Evolutionary conservation across 1,139 yeast genomes (phyloP), one percentile per base, ranked within the genome.

Genomic region (Saccharomyces pastorianus): DNA sequence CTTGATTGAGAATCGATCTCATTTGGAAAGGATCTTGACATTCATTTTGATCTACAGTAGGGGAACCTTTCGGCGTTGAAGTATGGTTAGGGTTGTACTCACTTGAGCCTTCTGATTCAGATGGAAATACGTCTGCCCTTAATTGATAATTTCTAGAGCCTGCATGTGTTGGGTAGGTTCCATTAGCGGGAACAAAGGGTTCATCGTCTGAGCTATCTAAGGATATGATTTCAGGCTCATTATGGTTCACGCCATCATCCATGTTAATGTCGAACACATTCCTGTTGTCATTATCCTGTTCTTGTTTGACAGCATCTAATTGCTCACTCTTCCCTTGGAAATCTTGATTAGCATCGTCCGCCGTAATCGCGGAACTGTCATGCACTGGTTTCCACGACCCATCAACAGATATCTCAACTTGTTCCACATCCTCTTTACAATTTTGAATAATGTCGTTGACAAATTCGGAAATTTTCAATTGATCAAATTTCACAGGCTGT

Each of bases 391-490:
- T 53, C 87, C 88, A 84, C 0, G 74, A 60, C 0, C 88, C 89
- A 63, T 83, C 82, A 2, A 72, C 67, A 31, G 75, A 74, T 27
- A 85, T 70, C 50, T 75, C 76, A 6, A 83, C 81, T 25, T 71
- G 71, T 42, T 83, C 86, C 4, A 75, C 75, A 14, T 75, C 78
- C 1, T 71, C 76, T 14, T 64, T 60, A 0, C 81, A 78, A 6
- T 63, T 60, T 1, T 70, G 61, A 13, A 84, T 58, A 31, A 84
- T 75, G 11, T 79, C 82, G 48, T 65, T 56, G 44, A 83, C 76
- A 62, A 79, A 84, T 56, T 83, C 87, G 53, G 82, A 81, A 65
- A 58, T 80, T 81, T 11, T 74, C 70, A 0, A 81, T 65, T 3
- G 53, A 38, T 38, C 25, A 51, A n/a, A 56, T 7, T 68, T 64